phyloP scores from a whole-genome alignment of 257 asterid genomes.

The Sherardia arvensis region DNA sequence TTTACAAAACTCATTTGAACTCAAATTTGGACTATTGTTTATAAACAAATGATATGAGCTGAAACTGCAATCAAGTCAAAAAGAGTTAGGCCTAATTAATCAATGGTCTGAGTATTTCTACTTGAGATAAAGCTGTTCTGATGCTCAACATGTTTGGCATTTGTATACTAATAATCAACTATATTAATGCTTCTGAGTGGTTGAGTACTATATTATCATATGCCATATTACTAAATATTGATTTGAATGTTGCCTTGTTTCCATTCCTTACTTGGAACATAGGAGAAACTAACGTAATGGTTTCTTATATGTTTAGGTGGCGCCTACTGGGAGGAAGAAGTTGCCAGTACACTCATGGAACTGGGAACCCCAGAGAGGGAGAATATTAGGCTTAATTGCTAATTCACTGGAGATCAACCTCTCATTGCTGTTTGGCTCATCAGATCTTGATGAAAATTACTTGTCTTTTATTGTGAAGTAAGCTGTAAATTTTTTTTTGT shows the following conservation, averaged over 20 bases:
- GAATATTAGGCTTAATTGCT: slow-evolving; percentile 69
- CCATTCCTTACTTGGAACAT: background rate
- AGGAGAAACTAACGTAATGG: background rate
- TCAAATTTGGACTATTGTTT: too few relatives aligned
- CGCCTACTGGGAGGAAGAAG: slow-evolving; percentile 57
- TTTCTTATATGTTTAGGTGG: slow-evolving; percentile 33
- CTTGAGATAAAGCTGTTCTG: background rate
- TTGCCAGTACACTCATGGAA: slow-evolving; percentile 59
- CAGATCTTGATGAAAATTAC: slow-evolving; percentile 83
- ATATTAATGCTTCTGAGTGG: background rate
- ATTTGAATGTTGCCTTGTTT: background rate
- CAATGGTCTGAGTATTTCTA: background rate
- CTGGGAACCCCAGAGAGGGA: slow-evolving; percentile 77
- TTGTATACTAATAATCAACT: background rate
- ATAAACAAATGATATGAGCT: background rate
- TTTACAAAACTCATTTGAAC: background rate
- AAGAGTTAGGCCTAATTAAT: background rate
- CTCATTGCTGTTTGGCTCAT: slow-evolving; percentile 74
- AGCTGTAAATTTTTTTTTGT: slow-evolving; percentile 17
- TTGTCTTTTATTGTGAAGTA: slow-evolving; percentile 82
- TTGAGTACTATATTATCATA: background rate
- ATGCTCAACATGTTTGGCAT: background rate
- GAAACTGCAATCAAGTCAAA: too few relatives aligned
- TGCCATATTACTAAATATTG: background rate
- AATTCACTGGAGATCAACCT: slow-evolving; percentile 87